Percentiles rank a stretch among this genome's conserved stretches.
Evolutionary conservation across 2,329 filamentous ascomycete species (phyloP).

Genomic region (Calonectria pauciramosa): DNA sequence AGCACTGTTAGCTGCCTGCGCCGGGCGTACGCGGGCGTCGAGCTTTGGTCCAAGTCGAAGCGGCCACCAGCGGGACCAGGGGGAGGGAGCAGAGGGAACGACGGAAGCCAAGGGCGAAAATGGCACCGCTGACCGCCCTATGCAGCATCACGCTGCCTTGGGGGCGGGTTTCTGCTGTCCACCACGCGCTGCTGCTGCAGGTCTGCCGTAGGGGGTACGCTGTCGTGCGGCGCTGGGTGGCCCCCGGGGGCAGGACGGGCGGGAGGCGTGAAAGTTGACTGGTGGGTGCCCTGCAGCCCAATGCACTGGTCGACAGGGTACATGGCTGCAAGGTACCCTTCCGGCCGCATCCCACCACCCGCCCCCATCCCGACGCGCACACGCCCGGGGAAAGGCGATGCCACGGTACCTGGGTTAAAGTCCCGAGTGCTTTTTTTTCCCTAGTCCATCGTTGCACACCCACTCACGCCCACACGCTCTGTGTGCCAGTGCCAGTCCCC

Average conservation of each 20-base stretch:
- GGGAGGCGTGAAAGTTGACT: slow-evolving; percentile 25
- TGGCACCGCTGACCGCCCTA: slow-evolving; percentile 9
- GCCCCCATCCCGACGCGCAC: slow-evolving; percentile 5
- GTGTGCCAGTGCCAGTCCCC: slow-evolving; percentile 12
- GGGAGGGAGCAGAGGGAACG: slow-evolving; percentile 11
- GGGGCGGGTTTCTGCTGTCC: slow-evolving; percentile 5
- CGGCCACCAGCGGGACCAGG: slow-evolving; percentile 27
- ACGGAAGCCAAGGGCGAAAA: slow-evolving; percentile 15
- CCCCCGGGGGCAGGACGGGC: neutral
- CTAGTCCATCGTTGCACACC: slow-evolving; percentile 10
- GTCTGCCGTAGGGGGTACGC: slow-evolving; percentile 18
- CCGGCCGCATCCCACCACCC: neutral
- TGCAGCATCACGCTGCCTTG: slow-evolving; percentile 11
- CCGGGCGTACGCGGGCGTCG: slow-evolving; percentile 28
- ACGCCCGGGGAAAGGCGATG: slow-evolving; percentile 3
- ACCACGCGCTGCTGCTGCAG: slow-evolving; percentile 13
- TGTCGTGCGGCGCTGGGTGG: slow-evolving; percentile 20
- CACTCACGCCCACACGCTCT: slow-evolving; percentile 16
- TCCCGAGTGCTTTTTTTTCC: slow-evolving; percentile 18
- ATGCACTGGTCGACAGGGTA: slow-evolving; percentile 9
- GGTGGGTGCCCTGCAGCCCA: slow-evolving; percentile 8
- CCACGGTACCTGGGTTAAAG: slow-evolving; percentile 26
- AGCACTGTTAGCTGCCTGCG: slow-evolving; percentile 19
- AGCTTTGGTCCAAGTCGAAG: slow-evolving; percentile 20
- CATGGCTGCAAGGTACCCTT: slow-evolving; percentile 18